phyloP scores from a whole-genome alignment of 345 rosid genomes.

The Eucalyptus pumila region DNA sequence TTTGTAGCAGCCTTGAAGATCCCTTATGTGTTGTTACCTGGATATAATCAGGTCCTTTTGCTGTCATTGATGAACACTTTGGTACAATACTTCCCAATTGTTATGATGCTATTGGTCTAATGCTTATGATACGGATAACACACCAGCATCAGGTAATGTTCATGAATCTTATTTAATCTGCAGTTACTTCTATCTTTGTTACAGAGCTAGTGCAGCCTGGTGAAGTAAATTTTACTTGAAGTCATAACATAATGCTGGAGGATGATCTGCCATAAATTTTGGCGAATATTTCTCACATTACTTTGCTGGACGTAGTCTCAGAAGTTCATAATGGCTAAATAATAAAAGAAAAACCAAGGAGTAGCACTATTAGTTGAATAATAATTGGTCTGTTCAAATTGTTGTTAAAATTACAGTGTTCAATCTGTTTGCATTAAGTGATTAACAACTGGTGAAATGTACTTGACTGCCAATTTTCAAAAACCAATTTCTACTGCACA shows the following conservation, averaged over 20 bases:
- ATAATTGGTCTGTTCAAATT: neutral
- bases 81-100: conserved; percentile 73
- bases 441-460: neutral
- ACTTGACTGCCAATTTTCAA: neutral
- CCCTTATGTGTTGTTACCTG: neutral
- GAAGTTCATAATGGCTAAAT: neutral
- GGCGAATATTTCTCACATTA: neutral
- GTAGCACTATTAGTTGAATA: neutral
- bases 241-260: neutral
- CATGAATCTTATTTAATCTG: neutral
- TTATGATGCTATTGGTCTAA: conserved; percentile 94
- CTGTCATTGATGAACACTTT: conserved; percentile 92
- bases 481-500: neutral
- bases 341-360: neutral
- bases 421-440: neutral
- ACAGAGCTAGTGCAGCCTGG: neutral
- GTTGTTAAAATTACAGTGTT: neutral
- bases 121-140: conserved; percentile 96
- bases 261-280: neutral
- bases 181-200: neutral
- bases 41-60: conserved; percentile 74
- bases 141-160: conserved; percentile 86
- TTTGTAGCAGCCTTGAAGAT: neutral
- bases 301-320: neutral
- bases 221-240: neutral